Evolutionary conservation across 495 filamentous ascomycete genomes (phyloP), one percentile per base, ranked within the genome.

Genomic region (Parathielavia hyrcaniae): DNA sequence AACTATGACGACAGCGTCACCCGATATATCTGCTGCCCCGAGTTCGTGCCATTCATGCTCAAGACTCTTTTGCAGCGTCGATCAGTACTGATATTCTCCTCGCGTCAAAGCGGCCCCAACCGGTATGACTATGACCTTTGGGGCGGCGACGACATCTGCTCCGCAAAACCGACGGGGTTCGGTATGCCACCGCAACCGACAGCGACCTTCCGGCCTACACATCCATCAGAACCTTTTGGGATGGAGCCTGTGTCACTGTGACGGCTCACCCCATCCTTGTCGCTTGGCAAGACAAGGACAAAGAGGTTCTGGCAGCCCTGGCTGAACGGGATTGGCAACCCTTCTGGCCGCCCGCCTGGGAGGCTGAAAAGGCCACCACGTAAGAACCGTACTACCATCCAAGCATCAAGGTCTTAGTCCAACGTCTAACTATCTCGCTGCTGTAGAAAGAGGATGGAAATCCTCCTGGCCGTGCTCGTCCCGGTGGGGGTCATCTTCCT

Each of bases 1-100:
- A n/a, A 48, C 26, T 48, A 48, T 17, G 46, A 32, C 12, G 46
- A 48, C 14, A 48, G 46, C 26, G 46, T 48, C 22, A 48, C 23
- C 4, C 17, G 26, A 32, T 48, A 48, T 48, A 8, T 48, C 13
- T 48, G 46, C 23, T 48, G 23, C 46, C 46, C 46, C 26, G 14
- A 30, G 20, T 47, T 26, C 22, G 44, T 30, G 44, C 44, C n/a
- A n/a, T n/a, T n/a, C 22, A 14, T 47, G 44, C 22, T 22, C 17
- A 6, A 20, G n/a, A 22, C 16, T 17, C 4, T 44, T 44, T 14
- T 20, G 4, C 41, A 20, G 6, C 41, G n/a, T 17, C 11, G 5
- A 13, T 40, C 38, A n/a, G 4, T 40, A 40, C 38, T 11, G 38
- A n/a, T 46, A 22, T 26, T 26, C 34, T 5, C 34, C 34, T 35